Base-by-base conservation (phyloP, 208 protist species). In the Tetramitus jugosus region DNA sequence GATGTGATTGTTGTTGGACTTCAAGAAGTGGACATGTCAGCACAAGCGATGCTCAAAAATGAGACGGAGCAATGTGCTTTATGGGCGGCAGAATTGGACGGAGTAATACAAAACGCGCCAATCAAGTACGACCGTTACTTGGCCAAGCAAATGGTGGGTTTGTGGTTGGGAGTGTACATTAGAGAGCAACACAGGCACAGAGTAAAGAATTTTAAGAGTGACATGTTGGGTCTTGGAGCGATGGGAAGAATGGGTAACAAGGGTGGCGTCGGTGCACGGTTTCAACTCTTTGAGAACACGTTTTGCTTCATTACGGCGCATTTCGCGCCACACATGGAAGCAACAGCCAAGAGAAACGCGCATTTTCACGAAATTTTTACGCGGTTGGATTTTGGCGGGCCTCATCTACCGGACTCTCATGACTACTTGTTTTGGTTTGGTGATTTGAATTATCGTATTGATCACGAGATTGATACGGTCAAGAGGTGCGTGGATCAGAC, bases 1-100 rank as follows among this genome's bases (percentile, higher is more conserved):
- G 91, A 93, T 78, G 45, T 95, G 8, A 87, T 94, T 42, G 86
- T 91, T 33, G 69, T 94, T 23, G 88, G 86, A 40, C 82, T 95
- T 49, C 92, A 95, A 81, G 91, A 95, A 82, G 83, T 95, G 56
- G 92, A 95, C 76, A 95, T 95, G 92, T 89, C 90, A 56, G 89
- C 92, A 23, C 84, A 86, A 1, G 92, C 92, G 0, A 85, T 95
- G 83, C 2, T 79, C 1, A 76, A 76, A 62, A 53, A 60, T 33
- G 40, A 64, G 37, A 71, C 76, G 3, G 53, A 79, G 40, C 23
- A 53, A 42, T 33, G 29, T 45, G n/a, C 35, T 3, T 43, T 53
- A 53, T 79, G 76, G 76, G n/a, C 42, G 10, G 7, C 13, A 40
- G 26, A 37, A 3, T 60, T 79, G 23, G 67, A 74, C 29, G 23